Evolutionary conservation across 2,329 filamentous ascomycete genomes (phyloP).

Genomic region (Shiraia sp.): DNA sequence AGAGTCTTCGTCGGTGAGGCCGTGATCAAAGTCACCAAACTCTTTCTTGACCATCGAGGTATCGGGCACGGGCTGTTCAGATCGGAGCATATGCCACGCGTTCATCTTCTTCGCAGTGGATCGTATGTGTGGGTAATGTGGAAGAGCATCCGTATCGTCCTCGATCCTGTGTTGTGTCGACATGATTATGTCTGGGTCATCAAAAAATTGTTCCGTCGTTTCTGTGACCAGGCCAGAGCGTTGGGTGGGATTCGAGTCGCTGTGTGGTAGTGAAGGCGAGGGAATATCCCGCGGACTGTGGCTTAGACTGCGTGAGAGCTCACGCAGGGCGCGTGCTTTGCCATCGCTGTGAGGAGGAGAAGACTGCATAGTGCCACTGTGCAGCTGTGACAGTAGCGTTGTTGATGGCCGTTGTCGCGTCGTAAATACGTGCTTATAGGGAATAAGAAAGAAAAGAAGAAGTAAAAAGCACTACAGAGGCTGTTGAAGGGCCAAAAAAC

Average conservation of each 20-base stretch:
- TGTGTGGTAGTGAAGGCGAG: slow-evolving; percentile 33
- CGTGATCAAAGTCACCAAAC: slow-evolving; percentile 48
- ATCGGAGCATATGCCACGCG: slow-evolving; percentile 41
- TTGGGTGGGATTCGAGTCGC: slow-evolving; percentile 44
- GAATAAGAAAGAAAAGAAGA: slow-evolving; percentile 33
- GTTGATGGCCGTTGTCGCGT: slow-evolving; percentile 33
- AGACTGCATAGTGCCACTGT: slow-evolving; percentile 36
- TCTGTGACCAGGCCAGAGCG: slow-evolving; percentile 33
- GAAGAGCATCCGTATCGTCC: slow-evolving; percentile 41
- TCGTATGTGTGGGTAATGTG: slow-evolving; percentile 39
- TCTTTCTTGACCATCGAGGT: slow-evolving; percentile 46
- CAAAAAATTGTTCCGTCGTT: slow-evolving; percentile 29
- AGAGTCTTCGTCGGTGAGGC: slow-evolving; percentile 49
- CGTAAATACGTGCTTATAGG: slow-evolving; percentile 27
- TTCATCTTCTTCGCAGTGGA: slow-evolving; percentile 45
- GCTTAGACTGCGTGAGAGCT: slow-evolving; percentile 41
- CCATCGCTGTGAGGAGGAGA: slow-evolving; percentile 42
- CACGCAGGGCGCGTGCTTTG: slow-evolving; percentile 43
- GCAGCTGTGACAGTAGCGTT: slow-evolving; percentile 24
- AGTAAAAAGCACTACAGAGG: slow-evolving; percentile 34
- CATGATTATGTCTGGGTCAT: slow-evolving; percentile 42
- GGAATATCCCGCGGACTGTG: slow-evolving; percentile 39
- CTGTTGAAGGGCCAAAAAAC: slow-evolving; percentile 17
- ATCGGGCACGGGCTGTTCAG: slow-evolving; percentile 39
- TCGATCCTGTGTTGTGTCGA: slow-evolving; percentile 45